These are phyloP conservation scores for Mimosa pudica DNA, from an alignment of 306 rosid genomes.

Conservation along the genomic window DNA sequence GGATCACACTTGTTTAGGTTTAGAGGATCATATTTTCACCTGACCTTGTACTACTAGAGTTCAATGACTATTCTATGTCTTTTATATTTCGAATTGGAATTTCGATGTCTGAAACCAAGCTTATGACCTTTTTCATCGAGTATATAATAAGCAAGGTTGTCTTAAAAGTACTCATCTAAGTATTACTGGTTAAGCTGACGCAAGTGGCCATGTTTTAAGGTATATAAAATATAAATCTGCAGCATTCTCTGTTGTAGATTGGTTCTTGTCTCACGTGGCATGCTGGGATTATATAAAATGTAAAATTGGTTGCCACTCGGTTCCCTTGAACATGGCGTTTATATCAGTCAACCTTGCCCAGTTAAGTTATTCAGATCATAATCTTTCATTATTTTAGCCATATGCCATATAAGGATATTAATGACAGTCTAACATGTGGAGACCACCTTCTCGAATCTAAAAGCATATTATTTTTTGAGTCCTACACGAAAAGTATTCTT, in stretches of 20 bases:
- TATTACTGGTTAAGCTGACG: background rate
- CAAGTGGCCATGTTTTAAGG: background rate
- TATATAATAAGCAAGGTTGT: background rate
- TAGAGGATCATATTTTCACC: background rate
- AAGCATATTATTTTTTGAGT: background rate
- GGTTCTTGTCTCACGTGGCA: background rate
- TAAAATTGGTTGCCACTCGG: background rate
- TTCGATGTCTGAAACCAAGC: background rate
- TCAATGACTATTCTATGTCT: background rate
- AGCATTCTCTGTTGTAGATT: background rate
- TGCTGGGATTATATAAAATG: background rate
- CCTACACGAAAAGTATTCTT: background rate
- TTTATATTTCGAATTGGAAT: slow-evolving; percentile 1
- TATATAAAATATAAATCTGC: background rate
- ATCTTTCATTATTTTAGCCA: background rate
- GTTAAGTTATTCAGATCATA: background rate
- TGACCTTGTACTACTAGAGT: background rate
- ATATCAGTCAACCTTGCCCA: background rate
- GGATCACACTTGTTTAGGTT: background rate
- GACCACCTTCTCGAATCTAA: background rate
- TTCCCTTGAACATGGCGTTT: background rate
- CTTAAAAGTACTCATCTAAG: slow-evolving; percentile 11
- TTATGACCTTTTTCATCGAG: slow-evolving; percentile 13
- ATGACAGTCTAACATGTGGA: background rate
- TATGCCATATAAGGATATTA: background rate